Evolutionary conservation across 1,284 basidiomycete genomes (phyloP), one percentile per base, ranked within the genome.

Genomic region (Waitea zeae): DNA sequence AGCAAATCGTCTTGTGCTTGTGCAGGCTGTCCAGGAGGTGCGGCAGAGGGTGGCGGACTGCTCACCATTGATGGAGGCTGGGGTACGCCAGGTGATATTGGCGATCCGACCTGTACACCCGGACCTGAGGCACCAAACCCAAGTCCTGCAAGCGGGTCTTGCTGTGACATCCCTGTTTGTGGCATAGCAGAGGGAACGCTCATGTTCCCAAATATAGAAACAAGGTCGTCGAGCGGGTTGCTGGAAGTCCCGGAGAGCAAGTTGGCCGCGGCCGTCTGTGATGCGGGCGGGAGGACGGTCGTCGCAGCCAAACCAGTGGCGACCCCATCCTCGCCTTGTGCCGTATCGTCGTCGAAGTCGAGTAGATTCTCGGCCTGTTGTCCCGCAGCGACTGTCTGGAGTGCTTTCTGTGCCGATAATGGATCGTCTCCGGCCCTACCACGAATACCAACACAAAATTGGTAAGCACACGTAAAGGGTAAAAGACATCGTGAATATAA

Each of bases 321-420:
- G 42, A 70, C 69, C 14, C 65, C 67, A 13, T 76, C 68, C 9
- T 12, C n/a, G 35, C 58, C 50, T 7, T 7, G 7, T 2, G 66
- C 59, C 1, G 75, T 67, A 11, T 67, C 67, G 44, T 87, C 82
- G 53, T 86, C 83, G 54, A 93, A 88, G 59, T 93, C 88, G 44
- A 93, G 76, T n/a, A 93, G 59, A 52, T 95, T 95, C 57, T 96
- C 90, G 7, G 88, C 74, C 54, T 89, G 82, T 53, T 90, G 84
- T 12, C 90, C 90, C 3, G 76, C 74, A 19, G 73, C 87, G 20
- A 95, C 81, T 0, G 86, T 89, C 47, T 90, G 79, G 6, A 95
- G 57, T 1, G 90, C 90, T 42, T 83, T 88, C 49, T 89, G 79
- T 30, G 74, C 62, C 2, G 74, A 71, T 35, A 70, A 59, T 30